Conservation (phyloP, 352 stramenopile genomes). For the Phytopythium sindhum region DNA sequence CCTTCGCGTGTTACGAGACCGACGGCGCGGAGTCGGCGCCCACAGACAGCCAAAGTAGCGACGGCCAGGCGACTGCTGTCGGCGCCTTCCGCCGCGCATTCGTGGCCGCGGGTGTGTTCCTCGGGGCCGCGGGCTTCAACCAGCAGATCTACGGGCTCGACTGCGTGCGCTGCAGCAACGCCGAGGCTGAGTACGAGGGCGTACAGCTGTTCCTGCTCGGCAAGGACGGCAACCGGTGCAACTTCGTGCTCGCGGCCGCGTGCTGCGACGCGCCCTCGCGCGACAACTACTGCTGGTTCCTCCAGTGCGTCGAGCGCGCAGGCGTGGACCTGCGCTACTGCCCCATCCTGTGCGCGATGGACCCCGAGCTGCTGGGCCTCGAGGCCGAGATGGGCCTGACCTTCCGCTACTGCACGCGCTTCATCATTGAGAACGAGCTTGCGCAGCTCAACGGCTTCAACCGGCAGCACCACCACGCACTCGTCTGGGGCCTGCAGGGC, state of each 20-base stretch:
- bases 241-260: conserved; percentile 36
- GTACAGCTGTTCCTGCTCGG: conserved; percentile 46
- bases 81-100: conserved; percentile 43
- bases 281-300: conserved; percentile 57
- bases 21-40: neutral
- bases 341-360: conserved; percentile 41
- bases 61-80: conserved; percentile 11
- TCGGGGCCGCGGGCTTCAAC: conserved; percentile 30
- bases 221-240: conserved; percentile 51
- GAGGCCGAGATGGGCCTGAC: conserved; percentile 39
- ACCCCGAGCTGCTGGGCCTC: conserved; percentile 27
- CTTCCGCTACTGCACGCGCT: conserved; percentile 47
- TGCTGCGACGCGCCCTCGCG: conserved; percentile 29
- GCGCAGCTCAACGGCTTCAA: conserved; percentile 35
- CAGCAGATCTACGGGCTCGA: conserved; percentile 58
- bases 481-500: conserved; percentile 49
- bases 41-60: conserved; percentile 1
- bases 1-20: conserved; percentile 21
- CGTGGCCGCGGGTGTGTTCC: conserved; percentile 45
- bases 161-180: conserved; percentile 24
- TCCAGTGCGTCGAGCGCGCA: conserved; percentile 31
- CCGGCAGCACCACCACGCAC: conserved; percentile 34
- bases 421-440: conserved; percentile 51
- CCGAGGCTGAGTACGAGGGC: conserved; percentile 32
- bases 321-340: conserved; percentile 38